Evolutionary conservation across 2,329 filamentous ascomycete genomes (phyloP).

Genomic region (Phyllosticta ampelicida): DNA sequence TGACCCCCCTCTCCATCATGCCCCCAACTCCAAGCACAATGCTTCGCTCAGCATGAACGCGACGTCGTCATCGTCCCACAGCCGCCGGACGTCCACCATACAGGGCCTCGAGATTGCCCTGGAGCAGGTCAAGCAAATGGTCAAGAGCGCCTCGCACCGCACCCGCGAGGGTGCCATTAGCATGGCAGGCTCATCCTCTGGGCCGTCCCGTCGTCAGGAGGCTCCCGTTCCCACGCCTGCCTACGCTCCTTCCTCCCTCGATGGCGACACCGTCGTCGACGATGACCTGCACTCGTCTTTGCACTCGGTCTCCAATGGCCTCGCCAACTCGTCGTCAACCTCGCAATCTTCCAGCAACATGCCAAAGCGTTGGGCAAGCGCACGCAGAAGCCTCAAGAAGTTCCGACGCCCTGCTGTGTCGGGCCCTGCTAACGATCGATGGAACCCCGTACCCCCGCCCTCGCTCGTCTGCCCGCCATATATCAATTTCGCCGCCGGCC

Average conservation of each 20-base stretch:
- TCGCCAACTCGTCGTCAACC: slow-evolving; percentile 1
- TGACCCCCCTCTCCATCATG: slow-evolving; percentile 6
- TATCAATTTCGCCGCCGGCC: slow-evolving; percentile 3
- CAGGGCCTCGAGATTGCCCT: slow-evolving; percentile 9
- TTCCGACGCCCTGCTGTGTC: slow-evolving; percentile 20
- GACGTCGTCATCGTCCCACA: not conserved
- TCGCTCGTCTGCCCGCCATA: slow-evolving; percentile 5
- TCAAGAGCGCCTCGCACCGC: slow-evolving; percentile 3
- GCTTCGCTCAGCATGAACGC: not conserved
- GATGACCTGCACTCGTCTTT: slow-evolving; percentile 4
- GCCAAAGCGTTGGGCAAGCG: slow-evolving; percentile 9
- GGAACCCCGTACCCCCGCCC: slow-evolving; percentile 18
- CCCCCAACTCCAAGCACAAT: not conserved
- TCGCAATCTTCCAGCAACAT: not conserved
- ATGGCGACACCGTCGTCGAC: slow-evolving; percentile 3
- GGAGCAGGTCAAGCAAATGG: slow-evolving; percentile 7
- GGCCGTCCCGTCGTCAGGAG: slow-evolving; percentile 5
- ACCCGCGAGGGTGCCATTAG: not conserved
- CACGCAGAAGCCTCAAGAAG: slow-evolving; percentile 4
- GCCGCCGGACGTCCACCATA: slow-evolving; percentile 7
- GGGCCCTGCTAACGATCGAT: slow-evolving; percentile 19
- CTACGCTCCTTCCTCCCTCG: slow-evolving; percentile 2
- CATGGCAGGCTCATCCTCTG: not conserved
- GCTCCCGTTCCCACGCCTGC: slow-evolving; percentile 6
- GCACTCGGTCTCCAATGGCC: slow-evolving; percentile 1